phyloP scores from a whole-genome alignment of 768 basidiomycete species.

The Terana coerulea region DNA sequence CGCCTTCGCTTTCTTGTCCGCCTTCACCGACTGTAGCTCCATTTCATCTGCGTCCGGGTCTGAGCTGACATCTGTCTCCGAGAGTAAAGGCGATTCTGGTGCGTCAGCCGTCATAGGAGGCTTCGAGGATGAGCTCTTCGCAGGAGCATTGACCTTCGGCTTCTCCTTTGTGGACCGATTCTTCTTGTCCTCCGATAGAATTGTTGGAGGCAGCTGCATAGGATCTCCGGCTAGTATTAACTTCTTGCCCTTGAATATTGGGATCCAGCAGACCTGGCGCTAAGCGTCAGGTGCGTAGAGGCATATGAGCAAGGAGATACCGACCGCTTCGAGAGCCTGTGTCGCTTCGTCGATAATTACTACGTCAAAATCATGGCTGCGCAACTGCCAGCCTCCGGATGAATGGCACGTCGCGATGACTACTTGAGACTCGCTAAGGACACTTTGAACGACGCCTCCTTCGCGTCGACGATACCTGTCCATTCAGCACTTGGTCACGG shows the following conservation, averaged over 20 bases:
- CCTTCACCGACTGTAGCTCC: not conserved
- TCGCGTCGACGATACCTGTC: conserved; percentile 85
- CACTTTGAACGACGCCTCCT: conserved; percentile 75
- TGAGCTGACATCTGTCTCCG: not conserved
- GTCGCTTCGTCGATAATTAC: conserved; percentile 98
- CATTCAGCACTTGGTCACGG: conserved; percentile 1
- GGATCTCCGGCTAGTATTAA: conserved; percentile 92
- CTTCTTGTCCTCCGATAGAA: conserved; percentile 57
- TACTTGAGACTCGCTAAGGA: conserved; percentile 77
- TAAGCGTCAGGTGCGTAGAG: not conserved
- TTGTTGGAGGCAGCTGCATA: conserved; percentile 92
- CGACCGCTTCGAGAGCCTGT: conserved; percentile 90
- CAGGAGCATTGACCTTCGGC: not conserved
- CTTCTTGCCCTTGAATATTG: conserved; percentile 89
- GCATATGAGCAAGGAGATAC: conserved; percentile 19
- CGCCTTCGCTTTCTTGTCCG: conserved; percentile 9
- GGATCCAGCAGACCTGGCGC: conserved; percentile 88
- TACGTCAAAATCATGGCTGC: conserved; percentile 80
- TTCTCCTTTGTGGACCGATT: not conserved
- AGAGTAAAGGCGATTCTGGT: not conserved
- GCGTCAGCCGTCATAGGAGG: not conserved
- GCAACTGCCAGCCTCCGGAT: conserved; percentile 79
- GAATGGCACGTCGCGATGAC: conserved; percentile 95
- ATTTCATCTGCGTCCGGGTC: conserved; percentile 6
- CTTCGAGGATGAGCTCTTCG: not conserved